Conservation (phyloP, 2,329 filamentous ascomycete genomes). For the Cladorrhinum sp. region DNA sequence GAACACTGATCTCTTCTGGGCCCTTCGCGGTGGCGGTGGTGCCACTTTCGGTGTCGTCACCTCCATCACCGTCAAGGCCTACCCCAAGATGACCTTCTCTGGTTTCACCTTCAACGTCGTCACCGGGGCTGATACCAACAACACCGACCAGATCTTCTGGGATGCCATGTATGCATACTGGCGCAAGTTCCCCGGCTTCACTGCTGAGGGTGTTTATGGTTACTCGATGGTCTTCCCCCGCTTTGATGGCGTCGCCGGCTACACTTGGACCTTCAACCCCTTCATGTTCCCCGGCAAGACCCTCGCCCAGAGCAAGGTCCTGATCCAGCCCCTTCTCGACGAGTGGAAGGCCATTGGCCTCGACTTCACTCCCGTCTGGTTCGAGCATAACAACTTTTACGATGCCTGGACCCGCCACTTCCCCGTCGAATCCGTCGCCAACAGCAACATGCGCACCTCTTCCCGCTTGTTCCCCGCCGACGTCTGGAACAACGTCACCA, state of each 20-base stretch:
- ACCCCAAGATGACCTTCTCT: slow-evolving; percentile 20
- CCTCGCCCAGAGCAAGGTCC: slow-evolving; percentile 22
- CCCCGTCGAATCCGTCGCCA: slow-evolving; percentile 42
- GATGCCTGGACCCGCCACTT: slow-evolving; percentile 29
- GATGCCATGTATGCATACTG: slow-evolving; percentile 31
- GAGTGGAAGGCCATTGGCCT: slow-evolving; percentile 27
- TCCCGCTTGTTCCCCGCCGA: slow-evolving; percentile 23
- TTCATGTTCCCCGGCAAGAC: slow-evolving; percentile 28
- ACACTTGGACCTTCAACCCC: slow-evolving; percentile 29
- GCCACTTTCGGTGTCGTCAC: slow-evolving; percentile 39
- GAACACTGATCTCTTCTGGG: slow-evolving; percentile 49
- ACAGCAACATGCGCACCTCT: slow-evolving; percentile 24
- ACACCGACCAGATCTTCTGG: slow-evolving; percentile 42
- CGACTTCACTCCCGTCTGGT: slow-evolving; percentile 22
- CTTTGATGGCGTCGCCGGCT: slow-evolving; percentile 18
- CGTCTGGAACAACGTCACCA: slow-evolving; percentile 24
- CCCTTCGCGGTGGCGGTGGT: slow-evolving; percentile 45
- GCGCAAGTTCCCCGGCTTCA: slow-evolving; percentile 29
- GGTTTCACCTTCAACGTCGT: slow-evolving; percentile 25
- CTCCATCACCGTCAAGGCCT: slow-evolving; percentile 25
- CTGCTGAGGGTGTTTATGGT: slow-evolving; percentile 31
- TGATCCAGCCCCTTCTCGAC: slow-evolving; percentile 26
- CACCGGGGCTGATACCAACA: slow-evolving; percentile 35
- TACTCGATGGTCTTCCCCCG: slow-evolving; percentile 31
- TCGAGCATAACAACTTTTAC: slow-evolving; percentile 25